phyloP scores from a whole-genome alignment of 2,329 filamentous ascomycete genomes.

The Stemphylium beticola region DNA sequence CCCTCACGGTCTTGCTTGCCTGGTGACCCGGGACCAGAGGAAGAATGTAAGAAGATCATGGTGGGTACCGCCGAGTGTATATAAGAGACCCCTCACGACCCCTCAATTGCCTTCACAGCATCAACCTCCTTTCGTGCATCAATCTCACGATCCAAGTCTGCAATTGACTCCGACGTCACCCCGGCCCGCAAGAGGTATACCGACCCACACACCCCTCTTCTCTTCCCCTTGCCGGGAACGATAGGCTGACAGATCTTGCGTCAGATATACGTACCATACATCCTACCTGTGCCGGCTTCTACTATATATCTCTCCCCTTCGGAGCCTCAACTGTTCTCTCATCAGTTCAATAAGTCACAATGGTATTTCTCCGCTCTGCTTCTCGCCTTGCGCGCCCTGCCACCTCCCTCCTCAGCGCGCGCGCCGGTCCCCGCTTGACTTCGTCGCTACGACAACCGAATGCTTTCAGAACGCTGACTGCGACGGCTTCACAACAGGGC shows the following conservation, averaged over 20 bases:
- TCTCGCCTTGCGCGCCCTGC: conserved; percentile 64
- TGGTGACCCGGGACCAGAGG: conserved; percentile 30
- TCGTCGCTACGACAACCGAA: conserved; percentile 55
- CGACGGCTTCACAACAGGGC: conserved; percentile 76
- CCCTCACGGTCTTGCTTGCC: conserved; percentile 22
- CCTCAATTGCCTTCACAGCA: conserved; percentile 25
- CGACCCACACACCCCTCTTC: conserved; percentile 27
- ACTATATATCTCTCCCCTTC: conserved; percentile 31
- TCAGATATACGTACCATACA: conserved; percentile 35
- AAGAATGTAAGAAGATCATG: conserved; percentile 21
- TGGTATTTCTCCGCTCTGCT: conserved; percentile 68
- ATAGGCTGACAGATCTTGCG: conserved; percentile 33
- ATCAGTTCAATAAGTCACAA: conserved; percentile 49
- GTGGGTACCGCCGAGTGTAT: conserved; percentile 26
- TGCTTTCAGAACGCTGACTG: conserved; percentile 67
- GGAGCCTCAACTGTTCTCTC: conserved; percentile 24
- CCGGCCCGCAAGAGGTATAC: conserved; percentile 35
- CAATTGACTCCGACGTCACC: conserved; percentile 27
- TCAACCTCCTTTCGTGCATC: conserved; percentile 25
- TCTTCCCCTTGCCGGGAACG: conserved; percentile 2
- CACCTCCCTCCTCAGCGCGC: conserved; percentile 58
- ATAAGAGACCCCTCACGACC: conserved; percentile 40
- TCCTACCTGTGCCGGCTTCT: conserved; percentile 20
- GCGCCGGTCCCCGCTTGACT: conserved; percentile 50
- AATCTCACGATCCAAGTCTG: conserved; percentile 12